Percentiles rank a stretch among this genome's conserved stretches.
Evolutionary conservation across 148 eudicot species (phyloP).

Genomic region (Agrostemma githago): DNA sequence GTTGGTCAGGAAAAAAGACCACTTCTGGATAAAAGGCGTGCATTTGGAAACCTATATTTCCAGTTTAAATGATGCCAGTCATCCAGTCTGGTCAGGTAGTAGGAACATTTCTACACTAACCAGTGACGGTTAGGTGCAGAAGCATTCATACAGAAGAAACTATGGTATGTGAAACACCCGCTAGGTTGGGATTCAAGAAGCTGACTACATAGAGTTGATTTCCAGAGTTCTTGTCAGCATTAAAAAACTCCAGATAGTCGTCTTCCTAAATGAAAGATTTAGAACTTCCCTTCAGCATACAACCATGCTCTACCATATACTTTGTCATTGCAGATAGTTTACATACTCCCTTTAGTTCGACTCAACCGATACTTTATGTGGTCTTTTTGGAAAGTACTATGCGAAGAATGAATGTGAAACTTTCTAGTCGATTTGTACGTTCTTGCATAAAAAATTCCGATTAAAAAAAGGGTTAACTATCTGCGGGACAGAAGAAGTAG

Average conservation of each 20-base stretch:
- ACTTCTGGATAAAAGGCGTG: constrained; percentile 22
- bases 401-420: not conserved
- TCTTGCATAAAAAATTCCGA: not conserved
- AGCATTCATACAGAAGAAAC: constrained; percentile 12
- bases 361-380: not conserved
- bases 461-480: not conserved
- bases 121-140: constrained; percentile 22
- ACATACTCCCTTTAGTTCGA: not conserved
- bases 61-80: constrained; percentile 18
- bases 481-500: not conserved
- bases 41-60: constrained; percentile 12
- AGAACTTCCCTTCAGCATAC: constrained; percentile 12
- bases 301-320: constrained; percentile 16
- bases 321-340: not conserved
- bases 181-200: constrained; percentile 25
- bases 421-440: not conserved
- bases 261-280: constrained; percentile 25
- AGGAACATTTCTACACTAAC: constrained; percentile 26
- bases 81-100: constrained; percentile 20
- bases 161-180: constrained; percentile 28
- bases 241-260: constrained; percentile 30
- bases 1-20: constrained; percentile 18
- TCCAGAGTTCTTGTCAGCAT: not conserved
- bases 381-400: not conserved
- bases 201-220: constrained; percentile 32